Base-by-base conservation (phyloP, 371 early-diverging fungal genomes). In the Mucor lusitanicus region DNA sequence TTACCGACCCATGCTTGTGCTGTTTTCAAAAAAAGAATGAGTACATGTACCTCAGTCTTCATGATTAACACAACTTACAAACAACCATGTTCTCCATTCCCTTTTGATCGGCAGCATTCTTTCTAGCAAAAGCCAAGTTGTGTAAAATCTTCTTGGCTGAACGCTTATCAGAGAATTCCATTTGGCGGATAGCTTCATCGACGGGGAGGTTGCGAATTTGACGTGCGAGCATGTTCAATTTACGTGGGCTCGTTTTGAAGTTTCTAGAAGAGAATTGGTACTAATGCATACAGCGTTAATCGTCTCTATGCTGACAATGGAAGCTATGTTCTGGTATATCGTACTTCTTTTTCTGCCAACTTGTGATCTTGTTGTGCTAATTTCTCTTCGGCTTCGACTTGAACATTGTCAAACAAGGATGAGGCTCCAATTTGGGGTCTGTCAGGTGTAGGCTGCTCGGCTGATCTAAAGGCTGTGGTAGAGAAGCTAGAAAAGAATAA, bases 1-100 rank as follows among this genome's bases (percentile, higher is more conserved):
- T 96, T 96, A 23, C 98, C 98, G 21, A 96, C 95, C 87, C 94
- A 94, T 2, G 94, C 93, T 73, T 90, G 90, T 54, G 83, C 85
- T 81, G 86, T 53, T 30, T 7, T 9, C 37, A 59, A 27, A 70
- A 57, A 70, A 58, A 61, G 11, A 56, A 8, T 32, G 30, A 23
- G 30, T 28, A 17, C 27, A 54, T n/a, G 21, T 25, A 13, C 25
- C 27, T 15, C 1, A 53, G 4, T 13, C 27, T 13, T 27, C 12
- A 48, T 23, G 19, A 6, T 12, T 21, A 23, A 60, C 12, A 57
- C 28, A 40, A 73, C 76, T 69, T 75, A 80, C 80, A 65, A 63
- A 82, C 69, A 59, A 84, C 70, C 73, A 90, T 69, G 28, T 88
- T 86, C 40, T 87, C 72, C 90, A 94, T 89, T 28, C 81, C 81